phyloP scores from a whole-genome alignment of 352 stramenopile species.

The Globisporangium barbulae region DNA sequence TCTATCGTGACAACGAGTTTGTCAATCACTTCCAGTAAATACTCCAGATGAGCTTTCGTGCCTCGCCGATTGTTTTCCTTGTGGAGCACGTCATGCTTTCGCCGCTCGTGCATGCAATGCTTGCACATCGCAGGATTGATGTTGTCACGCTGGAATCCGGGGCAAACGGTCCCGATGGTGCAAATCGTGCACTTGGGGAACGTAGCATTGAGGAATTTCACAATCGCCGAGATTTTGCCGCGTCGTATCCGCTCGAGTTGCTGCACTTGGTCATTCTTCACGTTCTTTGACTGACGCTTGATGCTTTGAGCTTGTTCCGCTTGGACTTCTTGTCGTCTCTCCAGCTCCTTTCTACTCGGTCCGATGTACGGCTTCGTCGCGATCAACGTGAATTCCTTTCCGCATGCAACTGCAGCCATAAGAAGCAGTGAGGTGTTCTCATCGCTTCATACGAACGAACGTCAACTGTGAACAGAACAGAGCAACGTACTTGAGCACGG shows the following conservation, averaged over 20 bases:
- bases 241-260: constrained; percentile 45
- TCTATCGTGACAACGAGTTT: constrained; percentile 60
- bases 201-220: constrained; percentile 45
- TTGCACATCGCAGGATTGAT: constrained; percentile 72
- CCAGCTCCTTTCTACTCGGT: constrained; percentile 65
- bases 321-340: constrained; percentile 37
- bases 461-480: neutral
- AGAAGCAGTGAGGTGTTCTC: neutral
- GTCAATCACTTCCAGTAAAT: constrained; percentile 41
- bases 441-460: neutral
- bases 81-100: constrained; percentile 58
- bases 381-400: constrained; percentile 90
- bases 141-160: constrained; percentile 63
- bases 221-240: constrained; percentile 38
- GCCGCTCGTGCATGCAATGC: constrained; percentile 72
- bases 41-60: constrained; percentile 29
- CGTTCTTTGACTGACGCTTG: constrained; percentile 42
- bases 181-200: constrained; percentile 72
- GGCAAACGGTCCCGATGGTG: constrained; percentile 57
- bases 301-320: constrained; percentile 41
- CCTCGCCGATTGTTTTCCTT: constrained; percentile 29
- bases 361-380: constrained; percentile 93
- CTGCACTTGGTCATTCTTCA: constrained; percentile 33
- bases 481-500: constrained; percentile 57
- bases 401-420: constrained; percentile 69